These are phyloP conservation scores for Boletus vermiculosoides DNA, from an alignment of 768 basidiomycete genomes.

Conservation along the genomic window DNA sequence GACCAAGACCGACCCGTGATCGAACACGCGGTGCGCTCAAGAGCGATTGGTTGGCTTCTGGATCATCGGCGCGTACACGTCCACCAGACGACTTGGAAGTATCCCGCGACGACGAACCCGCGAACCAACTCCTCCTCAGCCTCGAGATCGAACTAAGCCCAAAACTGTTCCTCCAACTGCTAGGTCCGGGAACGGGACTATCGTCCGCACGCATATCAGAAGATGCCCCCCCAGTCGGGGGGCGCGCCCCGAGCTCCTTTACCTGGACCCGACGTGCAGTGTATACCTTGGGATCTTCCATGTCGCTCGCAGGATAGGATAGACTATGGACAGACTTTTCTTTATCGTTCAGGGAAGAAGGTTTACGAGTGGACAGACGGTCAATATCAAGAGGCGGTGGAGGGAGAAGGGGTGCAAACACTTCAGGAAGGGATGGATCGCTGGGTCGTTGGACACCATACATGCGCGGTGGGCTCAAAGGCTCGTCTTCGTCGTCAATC, in stretches of 20 bases:
- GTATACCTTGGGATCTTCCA: conserved; percentile 33
- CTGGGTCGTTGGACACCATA: conserved; percentile 24
- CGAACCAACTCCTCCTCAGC: conserved; percentile 61
- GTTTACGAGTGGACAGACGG: conserved; percentile 23
- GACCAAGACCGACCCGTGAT: conserved; percentile 37
- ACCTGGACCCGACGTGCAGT: conserved; percentile 42
- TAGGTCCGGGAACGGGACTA: conserved; percentile 26
- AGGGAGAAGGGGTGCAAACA: conserved; percentile 37
- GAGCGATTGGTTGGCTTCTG: conserved; percentile 44
- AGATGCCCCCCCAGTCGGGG: conserved; percentile 19
- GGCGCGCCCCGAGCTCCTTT: conserved; percentile 30
- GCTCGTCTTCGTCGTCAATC: conserved; percentile 36
- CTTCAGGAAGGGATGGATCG: conserved; percentile 27
- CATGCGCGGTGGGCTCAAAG: conserved; percentile 27
- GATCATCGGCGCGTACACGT: conserved; percentile 39
- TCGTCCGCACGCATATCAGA: conserved; percentile 13
- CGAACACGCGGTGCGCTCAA: conserved; percentile 27
- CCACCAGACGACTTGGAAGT: conserved; percentile 31
- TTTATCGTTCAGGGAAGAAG: conserved; percentile 30
- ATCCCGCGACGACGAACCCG: conserved; percentile 31
- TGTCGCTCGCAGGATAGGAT: conserved; percentile 34
- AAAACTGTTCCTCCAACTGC: conserved; percentile 36
- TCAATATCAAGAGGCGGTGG: conserved; percentile 39
- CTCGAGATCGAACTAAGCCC: conserved; percentile 50
- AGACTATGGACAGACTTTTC: conserved; percentile 35